Percentiles rank a stretch among this genome's conserved stretches.
Evolutionary conservation across 2,329 filamentous ascomycete genomes (phyloP).

Genomic region (Paraphoma chrysanthemicola): DNA sequence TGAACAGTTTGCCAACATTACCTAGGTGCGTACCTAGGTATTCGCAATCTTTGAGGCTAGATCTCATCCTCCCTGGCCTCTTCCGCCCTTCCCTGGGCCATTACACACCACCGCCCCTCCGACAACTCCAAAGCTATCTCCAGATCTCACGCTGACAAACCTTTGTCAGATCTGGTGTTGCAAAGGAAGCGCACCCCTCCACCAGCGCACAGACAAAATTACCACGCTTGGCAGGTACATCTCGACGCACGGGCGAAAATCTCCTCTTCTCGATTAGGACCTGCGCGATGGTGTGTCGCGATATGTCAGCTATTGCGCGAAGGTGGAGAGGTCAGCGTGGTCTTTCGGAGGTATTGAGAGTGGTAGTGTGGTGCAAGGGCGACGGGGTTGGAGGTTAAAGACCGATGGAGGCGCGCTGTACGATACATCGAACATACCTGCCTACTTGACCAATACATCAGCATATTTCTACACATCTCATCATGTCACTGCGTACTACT

Average conservation of each 20-base stretch:
- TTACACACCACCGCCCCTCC: not conserved
- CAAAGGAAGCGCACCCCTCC: not conserved
- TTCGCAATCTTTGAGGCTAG: too few species aligned
- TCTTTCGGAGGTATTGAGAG: too few species aligned
- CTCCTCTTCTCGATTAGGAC: slow-evolving; percentile 3
- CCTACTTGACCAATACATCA: too few species aligned
- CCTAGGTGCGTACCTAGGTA: too few species aligned
- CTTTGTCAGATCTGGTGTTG: not conserved
- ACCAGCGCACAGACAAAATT: slow-evolving; percentile 1
- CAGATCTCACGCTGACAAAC: not conserved
- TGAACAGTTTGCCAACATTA: too few species aligned
- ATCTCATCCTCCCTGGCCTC: too few species aligned
- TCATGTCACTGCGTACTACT: slow-evolving; percentile 12
- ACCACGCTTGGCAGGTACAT: not conserved
- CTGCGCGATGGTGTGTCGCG: not conserved
- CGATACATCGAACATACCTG: too few species aligned
- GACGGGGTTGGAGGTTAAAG: not conserved
- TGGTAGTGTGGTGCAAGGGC: too few species aligned
- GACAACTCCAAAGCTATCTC: too few species aligned
- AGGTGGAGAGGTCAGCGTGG: not conserved
- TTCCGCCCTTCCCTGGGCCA: too few species aligned
- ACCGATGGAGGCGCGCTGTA: not conserved
- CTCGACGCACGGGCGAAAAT: not conserved
- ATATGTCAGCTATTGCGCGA: not conserved
- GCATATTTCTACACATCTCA: not conserved